phyloP scores from a whole-genome alignment of 2,329 filamentous ascomycete species.

The Dothideomycetes sp. region DNA sequence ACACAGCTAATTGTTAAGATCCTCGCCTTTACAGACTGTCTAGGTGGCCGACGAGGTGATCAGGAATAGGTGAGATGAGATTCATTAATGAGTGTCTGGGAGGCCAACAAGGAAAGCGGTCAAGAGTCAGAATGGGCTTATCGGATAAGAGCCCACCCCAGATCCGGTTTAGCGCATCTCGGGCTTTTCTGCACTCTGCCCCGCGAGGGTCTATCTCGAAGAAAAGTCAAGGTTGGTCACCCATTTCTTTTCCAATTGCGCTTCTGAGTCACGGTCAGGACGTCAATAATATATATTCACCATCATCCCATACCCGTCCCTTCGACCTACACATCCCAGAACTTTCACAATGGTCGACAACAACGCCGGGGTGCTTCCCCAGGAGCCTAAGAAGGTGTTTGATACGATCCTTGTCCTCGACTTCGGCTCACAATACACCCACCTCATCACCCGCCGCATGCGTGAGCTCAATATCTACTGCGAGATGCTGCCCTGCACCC shows the following conservation, averaged over 20 bases:
- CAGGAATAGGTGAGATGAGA: no score
- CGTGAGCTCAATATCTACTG: conserved; percentile 72
- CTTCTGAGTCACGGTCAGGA: neutral
- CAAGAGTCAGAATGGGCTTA: no score
- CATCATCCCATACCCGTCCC: neutral
- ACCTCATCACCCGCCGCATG: conserved; percentile 64
- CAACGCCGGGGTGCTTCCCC: conserved; percentile 22
- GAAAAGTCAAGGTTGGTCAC: neutral
- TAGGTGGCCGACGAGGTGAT: no score
- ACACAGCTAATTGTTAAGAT: no score
- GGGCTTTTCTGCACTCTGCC: neutral
- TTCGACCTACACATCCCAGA: neutral
- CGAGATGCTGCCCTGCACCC: conserved; percentile 81
- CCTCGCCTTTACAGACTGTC: no score
- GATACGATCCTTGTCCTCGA: conserved; percentile 64
- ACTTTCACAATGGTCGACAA: conserved; percentile 15
- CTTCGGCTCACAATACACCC: conserved; percentile 62
- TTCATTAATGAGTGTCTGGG: no score
- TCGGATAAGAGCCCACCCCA: no score
- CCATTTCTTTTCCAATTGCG: neutral
- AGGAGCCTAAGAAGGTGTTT: conserved; percentile 39
- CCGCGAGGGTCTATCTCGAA: neutral
- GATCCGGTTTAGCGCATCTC: neutral
- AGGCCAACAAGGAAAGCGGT: no score
- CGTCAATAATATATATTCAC: neutral